These are phyloP conservation scores for Asclepias syriaca DNA, from an alignment of 257 asterid species.

Conservation along the genomic window DNA sequence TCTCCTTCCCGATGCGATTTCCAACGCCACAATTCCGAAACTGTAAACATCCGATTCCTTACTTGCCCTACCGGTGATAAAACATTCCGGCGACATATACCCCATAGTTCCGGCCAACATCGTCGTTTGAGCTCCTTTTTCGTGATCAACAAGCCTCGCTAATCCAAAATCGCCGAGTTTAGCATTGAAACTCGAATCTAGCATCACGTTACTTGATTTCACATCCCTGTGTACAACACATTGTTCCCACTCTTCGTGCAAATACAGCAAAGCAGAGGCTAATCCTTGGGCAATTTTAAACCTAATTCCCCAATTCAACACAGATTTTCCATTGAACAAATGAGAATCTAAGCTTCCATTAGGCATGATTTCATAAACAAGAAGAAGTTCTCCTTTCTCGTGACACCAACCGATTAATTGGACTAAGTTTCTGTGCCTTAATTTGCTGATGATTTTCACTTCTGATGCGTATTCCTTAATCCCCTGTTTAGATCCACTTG, in stretches of 20 bases:
- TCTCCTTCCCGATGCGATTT: too few species aligned
- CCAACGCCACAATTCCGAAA: too few species aligned
- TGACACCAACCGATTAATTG: conserved; percentile 59
- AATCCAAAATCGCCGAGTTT: conserved; percentile 51
- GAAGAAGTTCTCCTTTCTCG: conserved; percentile 30
- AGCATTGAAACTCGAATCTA: conserved; percentile 35
- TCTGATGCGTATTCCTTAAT: conserved; percentile 47
- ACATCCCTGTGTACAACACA: conserved; percentile 40
- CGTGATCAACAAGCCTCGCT: conserved; percentile 49
- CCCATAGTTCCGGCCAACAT: too few species aligned
- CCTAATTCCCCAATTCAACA: conserved; percentile 22
- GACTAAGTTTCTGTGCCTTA: conserved; percentile 47
- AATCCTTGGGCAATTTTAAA: conserved; percentile 33
- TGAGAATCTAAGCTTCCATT: conserved; percentile 42
- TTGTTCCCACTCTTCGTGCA: conserved; percentile 43
- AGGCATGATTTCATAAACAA: conserved; percentile 40
- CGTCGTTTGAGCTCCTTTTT: too few species aligned
- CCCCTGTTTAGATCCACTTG: conserved; percentile 44
- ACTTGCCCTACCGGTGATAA: too few species aligned
- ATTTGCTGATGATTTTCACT: conserved; percentile 44
- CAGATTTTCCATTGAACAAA: conserved; percentile 16
- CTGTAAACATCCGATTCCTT: too few species aligned
- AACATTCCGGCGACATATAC: too few species aligned
- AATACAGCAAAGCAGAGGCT: conserved; percentile 37
- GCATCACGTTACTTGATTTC: conserved; percentile 41